These are phyloP conservation scores for Trichomonas gallinae DNA, from an alignment of 208 protist species.

Conservation along the genomic window DNA sequence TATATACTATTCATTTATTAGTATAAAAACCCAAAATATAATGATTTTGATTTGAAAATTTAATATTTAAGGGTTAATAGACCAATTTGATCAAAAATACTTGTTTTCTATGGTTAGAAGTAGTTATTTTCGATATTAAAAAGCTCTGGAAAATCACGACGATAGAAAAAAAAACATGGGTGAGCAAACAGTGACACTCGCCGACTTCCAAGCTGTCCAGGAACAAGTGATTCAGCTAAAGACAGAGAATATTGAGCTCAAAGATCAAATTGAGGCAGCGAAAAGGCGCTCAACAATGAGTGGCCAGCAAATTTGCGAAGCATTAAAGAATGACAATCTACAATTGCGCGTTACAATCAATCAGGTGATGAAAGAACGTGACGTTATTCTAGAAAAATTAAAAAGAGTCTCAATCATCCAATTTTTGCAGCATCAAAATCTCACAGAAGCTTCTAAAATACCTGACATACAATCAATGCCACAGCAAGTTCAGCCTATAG, in stretches of 20 bases:
- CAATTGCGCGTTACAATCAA: neutral
- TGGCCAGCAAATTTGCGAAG: neutral
- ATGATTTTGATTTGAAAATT: too few species aligned
- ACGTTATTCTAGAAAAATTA: neutral
- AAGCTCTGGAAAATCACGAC: too few species aligned
- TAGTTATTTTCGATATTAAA: too few species aligned
- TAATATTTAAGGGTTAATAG: too few species aligned
- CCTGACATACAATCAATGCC: neutral
- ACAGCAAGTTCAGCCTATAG: neutral
- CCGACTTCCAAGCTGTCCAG: neutral
- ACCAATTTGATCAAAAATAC: too few species aligned
- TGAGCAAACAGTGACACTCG: neutral
- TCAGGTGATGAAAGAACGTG: neutral
- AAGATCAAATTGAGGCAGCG: neutral
- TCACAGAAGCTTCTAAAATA: neutral
- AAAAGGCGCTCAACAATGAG: neutral
- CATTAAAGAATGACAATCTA: neutral
- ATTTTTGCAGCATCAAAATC: neutral
- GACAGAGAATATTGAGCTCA: neutral
- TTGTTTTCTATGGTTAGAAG: too few species aligned
- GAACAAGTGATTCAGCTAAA: neutral
- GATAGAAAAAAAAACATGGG: neutral
- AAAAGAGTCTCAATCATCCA: neutral
- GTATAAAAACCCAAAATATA: too few species aligned
- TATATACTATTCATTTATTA: too few species aligned